Percentiles rank a stretch among this genome's conserved stretches.
Conservation (phyloP, 2,329 filamentous ascomycete genomes). For the Ploettnerulaceae sp. region DNA sequence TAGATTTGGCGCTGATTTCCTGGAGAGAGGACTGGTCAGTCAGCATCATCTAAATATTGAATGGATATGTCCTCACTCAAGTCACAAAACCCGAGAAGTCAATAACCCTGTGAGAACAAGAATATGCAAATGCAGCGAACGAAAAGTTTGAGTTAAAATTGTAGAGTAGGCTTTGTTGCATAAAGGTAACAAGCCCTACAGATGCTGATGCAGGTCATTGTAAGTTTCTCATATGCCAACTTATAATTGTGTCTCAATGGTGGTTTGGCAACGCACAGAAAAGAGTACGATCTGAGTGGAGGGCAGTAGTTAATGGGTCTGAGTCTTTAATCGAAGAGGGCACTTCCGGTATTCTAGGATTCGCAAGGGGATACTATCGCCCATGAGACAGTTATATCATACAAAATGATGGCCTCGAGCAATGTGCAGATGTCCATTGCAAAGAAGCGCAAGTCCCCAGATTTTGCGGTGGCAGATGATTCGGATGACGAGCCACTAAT, state of each 20-base stretch:
- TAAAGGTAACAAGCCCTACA: background rate
- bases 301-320: background rate
- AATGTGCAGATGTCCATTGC: background rate
- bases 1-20: background rate
- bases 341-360: too few relatives aligned
- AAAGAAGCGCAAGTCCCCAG: constrained; percentile 6
- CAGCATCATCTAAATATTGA: too few relatives aligned
- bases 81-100: too few relatives aligned
- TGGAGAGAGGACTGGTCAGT: background rate
- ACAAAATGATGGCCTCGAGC: background rate
- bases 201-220: background rate
- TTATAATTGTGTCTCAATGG: background rate
- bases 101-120: too few relatives aligned
- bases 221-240: background rate
- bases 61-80: too few relatives aligned
- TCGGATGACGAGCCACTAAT: constrained; percentile 3
- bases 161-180: too few relatives aligned
- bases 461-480: background rate
- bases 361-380: too few relatives aligned
- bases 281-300: background rate
- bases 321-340: constrained; percentile 1
- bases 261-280: constrained; percentile 3
- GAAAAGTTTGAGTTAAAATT: too few relatives aligned
- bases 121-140: too few relatives aligned
- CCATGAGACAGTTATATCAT: too few relatives aligned